Percentiles rank a stretch among this genome's conserved stretches.
Conservation (phyloP, 257 asterid species). For the Coffea eugenioides region DNA sequence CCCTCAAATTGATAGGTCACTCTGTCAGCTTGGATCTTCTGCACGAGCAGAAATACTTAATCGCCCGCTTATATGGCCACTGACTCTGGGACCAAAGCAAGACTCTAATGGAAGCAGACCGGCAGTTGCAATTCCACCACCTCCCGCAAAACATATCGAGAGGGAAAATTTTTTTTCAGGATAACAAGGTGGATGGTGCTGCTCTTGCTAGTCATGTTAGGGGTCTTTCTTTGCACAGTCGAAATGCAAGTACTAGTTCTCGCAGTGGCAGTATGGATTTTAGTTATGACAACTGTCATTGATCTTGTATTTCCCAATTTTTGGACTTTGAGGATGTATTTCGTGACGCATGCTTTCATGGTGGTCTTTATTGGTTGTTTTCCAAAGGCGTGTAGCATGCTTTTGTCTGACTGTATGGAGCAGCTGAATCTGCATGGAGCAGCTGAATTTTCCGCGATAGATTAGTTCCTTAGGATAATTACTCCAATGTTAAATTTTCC, state of each 20-base stretch:
- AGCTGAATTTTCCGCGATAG: neutral
- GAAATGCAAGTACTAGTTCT: slow-evolving; percentile 63
- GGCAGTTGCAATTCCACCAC: slow-evolving; percentile 73
- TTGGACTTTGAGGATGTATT: neutral
- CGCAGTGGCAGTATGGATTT: slow-evolving; percentile 71
- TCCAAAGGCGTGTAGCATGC: neutral
- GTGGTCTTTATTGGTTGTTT: slow-evolving; percentile 8
- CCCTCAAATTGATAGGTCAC: slow-evolving; percentile 39
- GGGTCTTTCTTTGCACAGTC: slow-evolving; percentile 80
- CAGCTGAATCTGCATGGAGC: neutral
- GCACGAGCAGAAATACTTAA: slow-evolving; percentile 58
- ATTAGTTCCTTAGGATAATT: neutral
- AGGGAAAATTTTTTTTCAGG: slow-evolving; percentile 83
- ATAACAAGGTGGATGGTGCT: slow-evolving; percentile 56
- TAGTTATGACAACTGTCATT: slow-evolving; percentile 43
- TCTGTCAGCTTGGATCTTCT: slow-evolving; percentile 54
- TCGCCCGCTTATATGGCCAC: slow-evolving; percentile 78
- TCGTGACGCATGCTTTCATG: neutral
- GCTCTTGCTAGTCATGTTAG: slow-evolving; percentile 53
- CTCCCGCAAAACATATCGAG: slow-evolving; percentile 90
- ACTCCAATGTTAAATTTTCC: neutral
- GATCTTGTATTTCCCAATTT: too few species aligned
- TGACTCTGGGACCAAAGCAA: slow-evolving; percentile 45
- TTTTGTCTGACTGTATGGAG: neutral
- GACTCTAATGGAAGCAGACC: slow-evolving; percentile 42